phyloP scores from a whole-genome alignment of 441 rosid species.

The Gossypium schwendimanii region DNA sequence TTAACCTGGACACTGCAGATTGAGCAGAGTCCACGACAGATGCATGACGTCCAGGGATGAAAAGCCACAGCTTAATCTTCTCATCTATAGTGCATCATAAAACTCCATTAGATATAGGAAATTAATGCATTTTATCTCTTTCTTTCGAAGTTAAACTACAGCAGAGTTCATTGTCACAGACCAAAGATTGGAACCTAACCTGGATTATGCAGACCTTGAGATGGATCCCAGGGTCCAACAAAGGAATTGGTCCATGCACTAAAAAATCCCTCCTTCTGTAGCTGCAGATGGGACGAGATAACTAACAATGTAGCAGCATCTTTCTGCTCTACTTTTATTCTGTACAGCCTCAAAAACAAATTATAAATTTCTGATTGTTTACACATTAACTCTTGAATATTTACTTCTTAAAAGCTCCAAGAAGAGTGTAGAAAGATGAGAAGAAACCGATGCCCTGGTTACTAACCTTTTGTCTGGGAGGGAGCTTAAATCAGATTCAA shows the following conservation, averaged over 20 bases:
- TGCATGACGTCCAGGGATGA: constrained; percentile 75
- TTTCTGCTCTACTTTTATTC: constrained; percentile 71
- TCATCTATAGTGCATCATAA: constrained; percentile 50
- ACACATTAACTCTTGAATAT: constrained; percentile 6
- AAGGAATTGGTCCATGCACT: constrained; percentile 98
- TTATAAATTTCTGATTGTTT: constrained; percentile 12
- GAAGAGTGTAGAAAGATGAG: neutral
- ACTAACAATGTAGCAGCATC: constrained; percentile 81
- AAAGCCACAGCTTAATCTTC: constrained; percentile 99
- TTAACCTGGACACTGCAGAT: constrained; percentile 76
- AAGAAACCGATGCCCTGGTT: constrained; percentile 2
- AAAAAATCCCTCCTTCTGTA: constrained; percentile 85
- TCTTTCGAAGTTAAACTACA: constrained; percentile 6
- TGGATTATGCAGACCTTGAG: constrained; percentile 97
- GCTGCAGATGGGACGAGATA: constrained; percentile 80
- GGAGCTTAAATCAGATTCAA: constrained; percentile 71
- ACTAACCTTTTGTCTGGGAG: constrained; percentile 70
- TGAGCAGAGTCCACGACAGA: constrained; percentile 75
- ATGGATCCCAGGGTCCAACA: constrained; percentile 99
- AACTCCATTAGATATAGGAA: neutral
- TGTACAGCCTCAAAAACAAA: constrained; percentile 27
- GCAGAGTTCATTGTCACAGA: neutral
- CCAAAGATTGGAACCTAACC: constrained; percentile 38
- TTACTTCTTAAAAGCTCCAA: neutral
- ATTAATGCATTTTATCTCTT: neutral